Evolutionary conservation across 75 land plant species (phyloP), one percentile per base, ranked within the genome.

Genomic region (Gnetum montanum): DNA sequence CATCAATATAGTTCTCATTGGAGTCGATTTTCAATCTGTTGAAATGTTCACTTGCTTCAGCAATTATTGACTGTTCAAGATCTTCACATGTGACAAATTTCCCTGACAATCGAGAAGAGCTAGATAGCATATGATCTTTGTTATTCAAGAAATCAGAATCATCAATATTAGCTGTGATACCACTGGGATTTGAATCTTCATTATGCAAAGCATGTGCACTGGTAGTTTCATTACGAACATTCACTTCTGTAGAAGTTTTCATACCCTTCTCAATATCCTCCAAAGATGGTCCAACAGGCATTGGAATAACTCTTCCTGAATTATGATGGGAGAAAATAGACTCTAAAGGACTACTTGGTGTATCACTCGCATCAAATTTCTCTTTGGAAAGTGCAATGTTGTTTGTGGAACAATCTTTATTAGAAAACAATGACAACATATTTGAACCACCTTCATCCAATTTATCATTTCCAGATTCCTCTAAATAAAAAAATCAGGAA

Each of bases 11-110:
- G 15, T 61, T 34, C 22, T 25, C 43, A 46, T 76, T 60, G 18
- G 48, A 31, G 44, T 64, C 22, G 8, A 54, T 46, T 55, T 43
- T 45, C 30, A 58, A 8, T 24, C 51, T 40, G 18, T 65, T n/a
- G 41, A 51, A 46, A 22, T 24, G 62, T 34, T 66, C 75, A 63
- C 47, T 61, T 7, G 72, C 71, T 58, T 79, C 80, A 37, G 98
- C 76, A 30, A 93, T 55, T 24, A 93, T 70, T n/a, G 74, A 68
- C 63, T 93, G 95, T 62, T 93, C 98, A 34, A 93, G 76, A 49
- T 88, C 95, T 70, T 93, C 90, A 77, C 98, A 93, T 1, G 90
- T 93, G 48, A 93, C 75, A 31, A 84, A 76, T 11, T 45, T 57
- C 43, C 43, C 43, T 41, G 43, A 5, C 43, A 41, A 41, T 12